Base-by-base conservation (phyloP, 768 basidiomycete genomes). In the Lentinula edodes region DNA sequence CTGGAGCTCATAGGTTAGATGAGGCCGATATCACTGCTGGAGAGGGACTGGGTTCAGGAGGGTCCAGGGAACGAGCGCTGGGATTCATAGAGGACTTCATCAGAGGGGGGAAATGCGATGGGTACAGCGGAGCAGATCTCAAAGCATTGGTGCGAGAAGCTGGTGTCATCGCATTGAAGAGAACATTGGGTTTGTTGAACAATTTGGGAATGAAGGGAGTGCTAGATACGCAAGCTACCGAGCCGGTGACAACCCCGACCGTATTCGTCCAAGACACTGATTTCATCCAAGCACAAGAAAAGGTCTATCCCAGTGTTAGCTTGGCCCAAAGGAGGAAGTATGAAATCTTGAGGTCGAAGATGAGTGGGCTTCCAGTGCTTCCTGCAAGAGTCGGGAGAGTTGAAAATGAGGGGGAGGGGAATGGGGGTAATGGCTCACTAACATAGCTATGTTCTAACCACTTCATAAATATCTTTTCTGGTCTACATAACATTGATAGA, bases 51-150 rank as follows among this genome's bases (percentile, higher is more conserved):
- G 28, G 28, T 3, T 28, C 28, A 28, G 50, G 34, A 36, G 46
- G 4, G 41, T 5, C 41, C 13, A 46, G 13, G n/a, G 62, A 61
- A n/a, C 51, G 39, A 15, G 73, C 68, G 51, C 61, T 61, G 20
- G 51, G n/a, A 13, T 64, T 57, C 0, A 72, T 83, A 18, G 76
- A 77, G 63, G 67, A 65, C n/a, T 73, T 95, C 35, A 81, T 90
- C 10, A 72, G 75, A 50, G n/a, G 46, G 12, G 81, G 82, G 18
- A 71, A 75, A 35, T 92, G 91, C 65, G 93, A 94, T 39, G 95
- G 93, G 12, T 95, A 92, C 71, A 94, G 90, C 66, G 95, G 95
- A 7, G 95, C 95, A 0, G 95, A 98, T 74, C 76, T 97, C 5
- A 92, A 94, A 1, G 85, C 93, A 2, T 75, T 96, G 32, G 90